Base-by-base conservation (phyloP, 2,329 filamentous ascomycete genomes). In the Nannizzia gypsea region DNA sequence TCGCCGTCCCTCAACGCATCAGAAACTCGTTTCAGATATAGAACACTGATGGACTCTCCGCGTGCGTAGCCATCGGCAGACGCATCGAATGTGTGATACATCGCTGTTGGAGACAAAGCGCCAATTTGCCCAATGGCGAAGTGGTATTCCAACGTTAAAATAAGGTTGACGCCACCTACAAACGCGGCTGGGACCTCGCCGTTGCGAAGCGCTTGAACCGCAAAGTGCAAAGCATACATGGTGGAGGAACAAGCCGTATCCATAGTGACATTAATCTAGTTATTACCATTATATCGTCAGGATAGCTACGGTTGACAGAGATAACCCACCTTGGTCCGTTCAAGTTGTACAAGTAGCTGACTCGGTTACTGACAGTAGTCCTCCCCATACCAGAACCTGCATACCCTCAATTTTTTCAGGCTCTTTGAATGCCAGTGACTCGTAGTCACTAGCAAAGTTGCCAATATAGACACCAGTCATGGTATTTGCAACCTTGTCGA, bases 141-240 rank as follows among this genome's bases (percentile, higher is more conserved):
- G 5, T 46, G n/a, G 20, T 46, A 20, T 46, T 46, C 42, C n/a
- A 20, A 9, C 17, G 42, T 46, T 2, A 55, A 26, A 11, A 28
- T 31, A 9, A 55, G n/a, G 24, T 55, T 55, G 13, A 20, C 26
- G 20, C 50, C 50, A 11, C 26, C 50, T 1, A 36, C 50, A n/a
- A 55, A n/a, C 13, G 24, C 24, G 17, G 50, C 26, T n/a, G 22
- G 13, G 13, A 31, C 13, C 76, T 61, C 61, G n/a, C 59, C 59
- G 24, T 13, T 36, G 1, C 55, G 59, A 26, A 62, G 22, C 17
- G 11, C 31, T n/a, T 61, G 50, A n/a, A 58, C 36, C 2, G 52
- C 61, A 6, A 61, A 28, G 38, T 62, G 59, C 5, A 62, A 4
- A 0, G 61, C 59, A 13, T 17, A 17, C 44, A 62, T n/a, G 9